These are phyloP conservation scores for Colletotrichum tofieldiae DNA, from an alignment of 2,329 filamentous ascomycete species.

Conservation along the genomic window DNA sequence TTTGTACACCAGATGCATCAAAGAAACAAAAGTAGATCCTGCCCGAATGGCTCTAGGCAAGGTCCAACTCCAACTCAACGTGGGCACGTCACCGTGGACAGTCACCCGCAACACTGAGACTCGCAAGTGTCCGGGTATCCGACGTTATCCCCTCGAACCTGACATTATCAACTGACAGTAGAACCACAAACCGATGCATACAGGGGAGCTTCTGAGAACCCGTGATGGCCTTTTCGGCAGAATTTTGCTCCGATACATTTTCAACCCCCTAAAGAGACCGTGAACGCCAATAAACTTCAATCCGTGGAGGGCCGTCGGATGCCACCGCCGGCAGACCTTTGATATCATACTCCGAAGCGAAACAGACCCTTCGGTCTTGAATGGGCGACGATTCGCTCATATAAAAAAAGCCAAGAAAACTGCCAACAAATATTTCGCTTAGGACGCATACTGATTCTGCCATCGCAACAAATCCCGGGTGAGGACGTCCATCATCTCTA, in stretches of 20 bases:
- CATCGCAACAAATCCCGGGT: constrained; percentile 86
- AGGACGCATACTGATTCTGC: constrained; percentile 79
- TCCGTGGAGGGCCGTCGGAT: constrained; percentile 14
- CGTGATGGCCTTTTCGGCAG: constrained; percentile 14
- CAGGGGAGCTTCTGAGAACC: constrained; percentile 9
- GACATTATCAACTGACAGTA: constrained; percentile 23
- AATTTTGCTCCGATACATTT: constrained; percentile 25
- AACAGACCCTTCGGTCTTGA: constrained; percentile 14
- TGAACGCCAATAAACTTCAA: constrained; percentile 32
- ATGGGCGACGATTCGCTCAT: constrained; percentile 23
- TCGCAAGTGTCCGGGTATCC: constrained; percentile 20
- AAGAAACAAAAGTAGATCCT: constrained; percentile 7
- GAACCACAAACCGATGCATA: constrained; percentile 23
- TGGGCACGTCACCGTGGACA: not conserved
- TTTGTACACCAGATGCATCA: constrained; percentile 34
- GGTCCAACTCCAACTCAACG: constrained; percentile 12
- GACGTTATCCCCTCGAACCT: constrained; percentile 12
- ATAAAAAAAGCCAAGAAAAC: constrained; percentile 64
- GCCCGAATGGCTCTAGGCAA: not conserved
- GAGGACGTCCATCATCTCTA: constrained; percentile 93
- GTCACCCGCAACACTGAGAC: constrained; percentile 3
- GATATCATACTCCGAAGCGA: constrained; percentile 39
- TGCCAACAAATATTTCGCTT: constrained; percentile 53
- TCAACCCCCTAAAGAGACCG: constrained; percentile 8
- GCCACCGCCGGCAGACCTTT: constrained; percentile 25